Evolutionary conservation across 2,329 filamentous ascomycete species (phyloP), one percentile per base, ranked within the genome.

Genomic region (Aspergillus udagawae): DNA sequence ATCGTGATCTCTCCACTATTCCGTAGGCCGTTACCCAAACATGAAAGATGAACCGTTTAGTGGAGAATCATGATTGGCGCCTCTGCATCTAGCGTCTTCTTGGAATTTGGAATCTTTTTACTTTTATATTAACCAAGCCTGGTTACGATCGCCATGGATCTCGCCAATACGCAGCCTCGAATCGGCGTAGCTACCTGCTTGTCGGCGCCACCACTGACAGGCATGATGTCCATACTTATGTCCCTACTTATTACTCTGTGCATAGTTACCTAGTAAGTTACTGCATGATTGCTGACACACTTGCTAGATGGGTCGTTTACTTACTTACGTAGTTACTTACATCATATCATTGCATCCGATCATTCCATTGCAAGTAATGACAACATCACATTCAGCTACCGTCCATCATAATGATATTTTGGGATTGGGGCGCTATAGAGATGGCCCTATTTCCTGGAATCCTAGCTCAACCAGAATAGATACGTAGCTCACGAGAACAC

Each of bases 71-170:
- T 65, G 64, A 65, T 65, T 65, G 61, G 64, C 57, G 53, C 47
- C 56, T 54, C 28, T 44, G 50, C 23, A 41, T 49, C 53, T 62
- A 60, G 60, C 56, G 58, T 41, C 56, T 38, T 52, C 48, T 58
- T 44, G 60, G 51, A 55, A 66, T 66, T 66, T 65, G 62, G 56
- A 66, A 66, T 66, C 56, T 57, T 65, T 64, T 56, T 55, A 55
- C 57, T 65, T 60, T 59, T 51, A 52, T 53, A 54, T 54, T 54
- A 49, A 60, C 63, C 55, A 12, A 28, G 35, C 29, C 17, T 14
- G 55, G 64, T 32, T 55, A 49, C 12, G 64, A 66, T 66, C 61
- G 53, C 49, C 63, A 44, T 45, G 56, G 38, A 35, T 58, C 60
- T 63, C 49, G 53, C 44, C 23, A 12, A 27, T 57, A 42, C 59